Conservation (phyloP, 2,329 filamentous ascomycete species). For the Aspergillus aculeatus region DNA sequence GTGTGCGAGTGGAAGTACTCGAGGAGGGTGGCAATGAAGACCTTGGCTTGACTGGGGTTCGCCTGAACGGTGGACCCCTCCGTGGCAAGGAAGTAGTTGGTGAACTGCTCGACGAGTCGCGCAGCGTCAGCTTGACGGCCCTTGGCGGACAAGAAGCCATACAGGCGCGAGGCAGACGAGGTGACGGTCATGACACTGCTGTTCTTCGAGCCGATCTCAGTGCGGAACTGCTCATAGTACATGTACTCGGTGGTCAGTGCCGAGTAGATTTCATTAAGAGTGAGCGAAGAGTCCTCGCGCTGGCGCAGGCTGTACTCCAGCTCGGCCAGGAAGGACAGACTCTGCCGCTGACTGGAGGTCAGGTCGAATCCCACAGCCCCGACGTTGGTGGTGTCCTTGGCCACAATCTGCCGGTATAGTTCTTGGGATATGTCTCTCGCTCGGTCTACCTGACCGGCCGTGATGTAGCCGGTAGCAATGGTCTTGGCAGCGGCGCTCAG, state of each 20-base stretch:
- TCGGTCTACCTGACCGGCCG: conserved; percentile 29
- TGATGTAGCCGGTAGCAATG: conserved; percentile 39
- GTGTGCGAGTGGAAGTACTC: conserved; percentile 35
- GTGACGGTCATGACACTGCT: conserved; percentile 40
- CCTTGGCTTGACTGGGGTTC: conserved; percentile 25
- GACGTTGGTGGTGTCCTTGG: conserved; percentile 35
- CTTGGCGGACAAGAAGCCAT: conserved; percentile 30
- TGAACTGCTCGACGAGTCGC: conserved; percentile 31
- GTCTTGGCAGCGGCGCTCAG: conserved; percentile 35
- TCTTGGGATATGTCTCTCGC: conserved; percentile 35
- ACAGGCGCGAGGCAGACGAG: conserved; percentile 32
- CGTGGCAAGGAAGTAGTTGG: conserved; percentile 32
- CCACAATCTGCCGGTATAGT: conserved; percentile 40
- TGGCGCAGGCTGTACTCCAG: conserved; percentile 42
- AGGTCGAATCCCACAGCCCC: conserved; percentile 33
- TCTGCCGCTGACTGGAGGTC: conserved; percentile 31
- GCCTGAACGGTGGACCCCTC: conserved; percentile 30
- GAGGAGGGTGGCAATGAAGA: conserved; percentile 34
- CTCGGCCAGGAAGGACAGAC: conserved; percentile 47
- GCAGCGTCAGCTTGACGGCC: conserved; percentile 23
- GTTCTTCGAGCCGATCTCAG: conserved; percentile 39
- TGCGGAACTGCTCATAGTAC: conserved; percentile 42
- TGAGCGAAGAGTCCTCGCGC: conserved; percentile 21
- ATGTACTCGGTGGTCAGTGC: conserved; percentile 45
- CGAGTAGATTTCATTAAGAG: conserved; percentile 45